Conservation (phyloP, 345 rosid genomes). For the Rhodamnia argentea region DNA sequence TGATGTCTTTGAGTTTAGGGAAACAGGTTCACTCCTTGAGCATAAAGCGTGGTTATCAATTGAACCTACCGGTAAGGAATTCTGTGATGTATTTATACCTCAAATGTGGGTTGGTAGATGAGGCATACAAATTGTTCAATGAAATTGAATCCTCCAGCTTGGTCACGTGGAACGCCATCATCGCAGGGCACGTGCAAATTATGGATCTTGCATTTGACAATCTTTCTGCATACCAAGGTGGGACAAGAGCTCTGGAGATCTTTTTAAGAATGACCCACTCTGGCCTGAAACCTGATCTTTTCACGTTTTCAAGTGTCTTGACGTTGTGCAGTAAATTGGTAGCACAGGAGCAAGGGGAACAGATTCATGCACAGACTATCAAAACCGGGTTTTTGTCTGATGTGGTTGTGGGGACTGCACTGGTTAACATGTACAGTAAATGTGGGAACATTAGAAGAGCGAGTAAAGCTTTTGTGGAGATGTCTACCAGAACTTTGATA, state of each 20-base stretch:
- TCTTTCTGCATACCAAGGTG: slow-evolving; percentile 19
- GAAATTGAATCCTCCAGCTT: slow-evolving; percentile 16
- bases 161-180: slow-evolving; percentile 54
- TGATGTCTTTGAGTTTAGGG: slow-evolving; percentile 21
- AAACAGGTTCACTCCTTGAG: slow-evolving; percentile 31
- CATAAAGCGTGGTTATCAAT: slow-evolving; percentile 27
- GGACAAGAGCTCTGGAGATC: slow-evolving; percentile 30
- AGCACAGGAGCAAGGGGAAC: slow-evolving; percentile 41
- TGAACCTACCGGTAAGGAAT: slow-evolving; percentile 19
- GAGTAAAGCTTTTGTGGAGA: slow-evolving; percentile 35
- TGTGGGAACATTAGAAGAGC: slow-evolving; percentile 45
- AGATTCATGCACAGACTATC: slow-evolving; percentile 39
- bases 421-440: slow-evolving; percentile 46
- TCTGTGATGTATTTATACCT: slow-evolving; percentile 45
- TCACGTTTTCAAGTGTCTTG: slow-evolving; percentile 44
- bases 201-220: slow-evolving; percentile 30
- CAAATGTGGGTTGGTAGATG: slow-evolving; percentile 27
- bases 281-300: slow-evolving; percentile 31
- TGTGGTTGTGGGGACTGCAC: slow-evolving; percentile 40
- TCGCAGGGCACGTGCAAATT: slow-evolving; percentile 44
- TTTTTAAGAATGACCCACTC: slow-evolving; percentile 24
- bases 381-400: slow-evolving; percentile 35
- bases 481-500: slow-evolving; percentile 41
- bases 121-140: slow-evolving; percentile 25
- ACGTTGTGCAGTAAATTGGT: slow-evolving; percentile 30